Base-by-base conservation (phyloP, 2,329 filamentous ascomycete species). In the Pestalotiopsis sp. region DNA sequence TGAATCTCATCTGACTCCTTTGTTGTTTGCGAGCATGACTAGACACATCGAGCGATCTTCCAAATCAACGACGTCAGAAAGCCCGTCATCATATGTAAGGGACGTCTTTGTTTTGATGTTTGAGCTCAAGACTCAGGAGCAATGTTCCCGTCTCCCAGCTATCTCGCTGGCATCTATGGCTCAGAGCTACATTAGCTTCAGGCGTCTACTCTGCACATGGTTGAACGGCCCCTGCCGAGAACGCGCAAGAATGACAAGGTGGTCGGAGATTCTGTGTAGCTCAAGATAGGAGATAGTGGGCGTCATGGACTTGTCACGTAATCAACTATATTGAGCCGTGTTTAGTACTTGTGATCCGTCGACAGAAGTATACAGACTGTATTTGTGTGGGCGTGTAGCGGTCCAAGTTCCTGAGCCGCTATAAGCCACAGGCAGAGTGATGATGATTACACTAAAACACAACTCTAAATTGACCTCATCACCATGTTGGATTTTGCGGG, bases 1-100 rank as follows among this genome's bases (percentile, higher is more conserved):
- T 39, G 4, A 7, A 27, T 20, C 36, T 39, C 31, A 9, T 20
- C 5, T 23, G 11, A 17, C 23, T 9, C 25, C 59, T 36, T 41
- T 20, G 12, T 62, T 62, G 14, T 39, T 39, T 14, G 36, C 14
- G 1, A 62, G 59, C 27, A 62, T 31, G 31, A 39, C 25, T n/a
- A 7, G 38, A n/a, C 59, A 12, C 57, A 59, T 62, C 36, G 59
- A 62, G 45, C 45, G 45, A 52, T 52, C 45, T 39, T 11, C 17
- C 13, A 62, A 62, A 14, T 62, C 59, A 62, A 62, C 59, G 59
- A 62, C 59, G 59, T 62, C 59, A 62, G 31, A 17, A 39, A n/a
- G 14, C 4, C 59, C 31, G 31, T 62, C 59, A 62, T 36, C 11
- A 39, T 14, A 12, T 39, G 20, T n/a, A 27, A 62, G 12, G 27